Evolutionary conservation across 1,139 yeast species (phyloP).

Genomic region (Yamadazyma aaseri): DNA sequence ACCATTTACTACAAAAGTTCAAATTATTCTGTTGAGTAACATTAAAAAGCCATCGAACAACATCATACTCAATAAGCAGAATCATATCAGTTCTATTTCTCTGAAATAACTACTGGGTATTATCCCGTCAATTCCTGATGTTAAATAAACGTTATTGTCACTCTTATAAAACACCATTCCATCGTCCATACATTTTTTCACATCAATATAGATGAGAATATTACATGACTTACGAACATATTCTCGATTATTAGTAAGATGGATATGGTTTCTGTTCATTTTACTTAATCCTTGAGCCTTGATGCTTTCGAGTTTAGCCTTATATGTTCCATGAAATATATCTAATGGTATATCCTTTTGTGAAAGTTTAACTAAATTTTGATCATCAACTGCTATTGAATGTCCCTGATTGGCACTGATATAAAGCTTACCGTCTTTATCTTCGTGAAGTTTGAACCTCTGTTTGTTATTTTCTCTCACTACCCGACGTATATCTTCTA

Average conservation of each 20-base stretch:
- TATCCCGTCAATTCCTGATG: constrained; percentile 57
- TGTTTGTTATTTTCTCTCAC: constrained; percentile 69
- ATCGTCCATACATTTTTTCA: constrained; percentile 38
- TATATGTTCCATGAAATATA: constrained; percentile 80
- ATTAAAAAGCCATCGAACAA: no score
- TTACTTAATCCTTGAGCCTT: constrained; percentile 56
- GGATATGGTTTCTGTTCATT: constrained; percentile 84
- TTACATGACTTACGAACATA: constrained; percentile 69
- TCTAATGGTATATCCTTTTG: constrained; percentile 19
- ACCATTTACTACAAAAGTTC: no score
- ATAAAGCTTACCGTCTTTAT: constrained; percentile 21
- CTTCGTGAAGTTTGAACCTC: constrained; percentile 51
- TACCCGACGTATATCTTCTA: constrained; percentile 57
- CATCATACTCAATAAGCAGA: no score
- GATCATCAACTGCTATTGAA: constrained; percentile 52
- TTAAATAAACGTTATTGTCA: constrained; percentile 71
- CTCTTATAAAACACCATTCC: constrained; percentile 63
- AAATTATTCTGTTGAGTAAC: no score
- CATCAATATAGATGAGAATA: constrained; percentile 63
- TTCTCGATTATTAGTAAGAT: constrained; percentile 56
- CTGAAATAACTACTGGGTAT: constrained; percentile 21
- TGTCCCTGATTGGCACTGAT: constrained; percentile 96
- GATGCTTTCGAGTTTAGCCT: constrained; percentile 50
- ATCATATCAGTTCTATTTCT: no score
- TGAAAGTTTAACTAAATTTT: constrained; percentile 32